These are phyloP conservation scores for Neophaeococcomyces mojaviensis DNA, from an alignment of 2,329 filamentous ascomycete species.

Conservation along the genomic window DNA sequence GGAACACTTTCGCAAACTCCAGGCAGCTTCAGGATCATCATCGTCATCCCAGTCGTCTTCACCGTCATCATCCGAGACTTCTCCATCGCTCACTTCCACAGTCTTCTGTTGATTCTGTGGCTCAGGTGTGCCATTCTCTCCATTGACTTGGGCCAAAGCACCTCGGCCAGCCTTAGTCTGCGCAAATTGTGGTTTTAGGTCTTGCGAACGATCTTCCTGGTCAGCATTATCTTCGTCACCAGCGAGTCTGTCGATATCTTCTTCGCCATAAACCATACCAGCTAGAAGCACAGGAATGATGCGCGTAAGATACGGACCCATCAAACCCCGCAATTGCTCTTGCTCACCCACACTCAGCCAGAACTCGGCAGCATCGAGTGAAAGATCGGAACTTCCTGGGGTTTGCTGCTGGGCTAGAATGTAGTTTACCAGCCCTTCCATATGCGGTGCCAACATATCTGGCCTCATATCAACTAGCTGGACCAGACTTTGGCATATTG, in stretches of 20 bases:
- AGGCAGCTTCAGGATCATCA: conserved; percentile 77
- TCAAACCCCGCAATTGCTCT: conserved; percentile 63
- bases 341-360: conserved; percentile 93
- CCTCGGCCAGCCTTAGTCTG: conserved; percentile 56
- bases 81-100: conserved; percentile 77
- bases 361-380: conserved; percentile 92
- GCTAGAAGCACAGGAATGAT: conserved; percentile 86
- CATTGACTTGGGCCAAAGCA: conserved; percentile 33
- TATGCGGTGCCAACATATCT: conserved; percentile 82
- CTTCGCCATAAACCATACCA: conserved; percentile 93
- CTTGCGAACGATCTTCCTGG: conserved; percentile 78
- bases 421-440: conserved; percentile 82
- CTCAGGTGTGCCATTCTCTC: conserved; percentile 43
- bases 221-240: conserved; percentile 85
- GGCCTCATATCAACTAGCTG: conserved; percentile 84
- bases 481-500: conserved; percentile 89
- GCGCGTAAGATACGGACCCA: conserved; percentile 70
- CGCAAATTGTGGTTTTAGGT: conserved; percentile 88
- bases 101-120: conserved; percentile 42
- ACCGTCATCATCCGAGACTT: conserved; percentile 64
- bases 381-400: conserved; percentile 74
- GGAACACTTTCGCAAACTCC: conserved; percentile 95
- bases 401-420: conserved; percentile 83
- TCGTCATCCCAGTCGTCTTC: conserved; percentile 63
- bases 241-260: conserved; percentile 80